Percentiles rank a stretch among this genome's conserved stretches.
Conservation (phyloP, 257 asterid species). For the Marsdenia floribunda region DNA sequence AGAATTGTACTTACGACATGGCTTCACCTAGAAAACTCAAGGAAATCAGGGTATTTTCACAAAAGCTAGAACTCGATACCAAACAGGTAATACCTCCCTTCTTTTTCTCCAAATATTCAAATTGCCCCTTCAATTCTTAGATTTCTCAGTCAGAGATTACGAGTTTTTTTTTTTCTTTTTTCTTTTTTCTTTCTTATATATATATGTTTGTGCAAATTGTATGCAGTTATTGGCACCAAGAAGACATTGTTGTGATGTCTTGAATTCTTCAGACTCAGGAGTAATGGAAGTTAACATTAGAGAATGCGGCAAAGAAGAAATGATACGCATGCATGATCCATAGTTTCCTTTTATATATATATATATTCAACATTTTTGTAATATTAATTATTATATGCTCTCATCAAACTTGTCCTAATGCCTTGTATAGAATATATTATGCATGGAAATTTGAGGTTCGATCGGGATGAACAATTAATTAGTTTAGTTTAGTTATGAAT, state of each 20-base stretch:
- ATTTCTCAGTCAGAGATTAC: too few species aligned
- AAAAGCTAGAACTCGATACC: conserved; percentile 41
- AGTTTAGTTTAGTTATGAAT: neutral
- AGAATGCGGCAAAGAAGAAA: conserved; percentile 72
- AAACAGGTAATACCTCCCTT: conserved; percentile 39
- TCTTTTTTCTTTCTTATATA: neutral
- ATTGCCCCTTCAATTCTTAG: too few species aligned
- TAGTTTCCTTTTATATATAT: neutral
- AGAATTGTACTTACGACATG: conserved; percentile 49
- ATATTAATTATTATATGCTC: neutral
- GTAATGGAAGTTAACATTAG: conserved; percentile 58
- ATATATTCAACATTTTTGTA: neutral
- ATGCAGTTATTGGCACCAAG: conserved; percentile 64
- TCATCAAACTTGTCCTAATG: neutral
- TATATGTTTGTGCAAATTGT: too few species aligned
- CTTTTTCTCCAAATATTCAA: neutral
- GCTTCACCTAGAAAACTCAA: conserved; percentile 57
- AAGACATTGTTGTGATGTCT: conserved; percentile 82
- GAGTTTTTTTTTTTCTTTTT: neutral
- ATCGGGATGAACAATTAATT: too few species aligned
- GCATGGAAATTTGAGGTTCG: too few species aligned
- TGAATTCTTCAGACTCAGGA: conserved; percentile 37
- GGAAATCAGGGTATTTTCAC: conserved; percentile 53
- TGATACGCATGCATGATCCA: conserved; percentile 42
- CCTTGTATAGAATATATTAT: neutral